Base-by-base conservation (phyloP, 78 protist species). In the Dictyostelium purpureum region DNA sequence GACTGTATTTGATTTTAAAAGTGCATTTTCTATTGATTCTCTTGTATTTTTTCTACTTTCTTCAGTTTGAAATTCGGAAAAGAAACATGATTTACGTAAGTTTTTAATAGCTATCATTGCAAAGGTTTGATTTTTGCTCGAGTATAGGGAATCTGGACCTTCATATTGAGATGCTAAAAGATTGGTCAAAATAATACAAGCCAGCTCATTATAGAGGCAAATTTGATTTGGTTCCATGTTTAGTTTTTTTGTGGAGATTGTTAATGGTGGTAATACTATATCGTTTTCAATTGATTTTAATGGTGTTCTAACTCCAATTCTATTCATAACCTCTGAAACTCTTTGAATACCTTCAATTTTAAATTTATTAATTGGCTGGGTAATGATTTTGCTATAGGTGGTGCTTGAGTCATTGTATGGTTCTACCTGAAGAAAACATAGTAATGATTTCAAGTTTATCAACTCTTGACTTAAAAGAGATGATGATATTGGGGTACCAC, bases 121-220 rank as follows among this genome's bases (percentile, higher is more conserved):
- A 26, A 37, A 63, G 18, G 54, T 28, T 10, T 74, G 82, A 71
- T 89, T 89, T 18, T 66, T n/a, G 2, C 47, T 14, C 3, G 78
- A 70, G 12, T 70, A 59, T 1, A 89, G 45, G 2, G 80, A 89
- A 67, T 89, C 94, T 16, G 54, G 73, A 67, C 94, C 94, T 43
- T 79, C 77, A 6, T 78, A 70, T 78, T 80, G 87, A 4, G 94
- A 77, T n/a, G 94, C 43, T 16, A 89, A 59, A n/a, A 89, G 61
- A 78, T 89, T 89, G 2, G 77, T 75, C n/a, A 56, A 69, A 63
- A 89, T 69, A 7, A 65, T 67, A 18, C 24, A 38, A 4, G 78
- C 77, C 12, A 89, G 43, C 38, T 77, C 89, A 51, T 89, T 89
- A 57, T 89, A 89, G 21, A 28, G 61, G 11, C 63, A 33, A 3